phyloP scores from a whole-genome alignment of 1,284 basidiomycete species.

The Mrakiaceae sp. region DNA sequence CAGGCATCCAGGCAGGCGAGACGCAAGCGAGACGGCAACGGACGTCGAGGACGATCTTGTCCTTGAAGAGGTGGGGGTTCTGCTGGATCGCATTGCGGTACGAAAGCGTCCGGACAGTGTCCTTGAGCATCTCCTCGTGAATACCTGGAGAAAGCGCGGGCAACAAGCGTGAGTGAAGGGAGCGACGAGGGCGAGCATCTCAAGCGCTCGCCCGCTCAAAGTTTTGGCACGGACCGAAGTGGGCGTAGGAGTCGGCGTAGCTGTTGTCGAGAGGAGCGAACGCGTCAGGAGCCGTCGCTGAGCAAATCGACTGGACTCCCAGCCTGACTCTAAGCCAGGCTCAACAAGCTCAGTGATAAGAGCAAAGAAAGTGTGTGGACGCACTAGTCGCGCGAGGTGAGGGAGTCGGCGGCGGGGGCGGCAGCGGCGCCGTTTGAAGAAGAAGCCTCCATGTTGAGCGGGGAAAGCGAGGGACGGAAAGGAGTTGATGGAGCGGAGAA shows the following conservation, averaged over 20 bases:
- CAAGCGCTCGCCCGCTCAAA: not conserved
- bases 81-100: constrained; percentile 93
- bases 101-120: constrained; percentile 84
- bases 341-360: not conserved
- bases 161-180: not conserved
- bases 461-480: not conserved
- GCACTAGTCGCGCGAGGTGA: constrained; percentile 34
- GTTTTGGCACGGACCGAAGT: constrained; percentile 47
- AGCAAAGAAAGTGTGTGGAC: constrained; percentile 15
- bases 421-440: constrained; percentile 14
- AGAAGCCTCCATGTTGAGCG: constrained; percentile 15
- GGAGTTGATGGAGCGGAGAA: not conserved
- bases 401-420: constrained; percentile 25
- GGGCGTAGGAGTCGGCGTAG: constrained; percentile 66
- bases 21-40: constrained; percentile 17
- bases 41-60: constrained; percentile 86
- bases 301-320: not conserved
- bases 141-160: constrained; percentile 49
- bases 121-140: constrained; percentile 99
- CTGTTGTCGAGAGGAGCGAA: not conserved
- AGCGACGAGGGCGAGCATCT: not conserved
- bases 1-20: constrained; percentile 13
- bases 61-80: constrained; percentile 92
- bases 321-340: not conserved
- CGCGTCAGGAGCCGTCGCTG: not conserved